A percentile compares a stretch with the other conserved stretches of the same genome.
phyloP scores from a whole-genome alignment of 345 rosid genomes.

The Diplotaxis tenuifolia region DNA sequence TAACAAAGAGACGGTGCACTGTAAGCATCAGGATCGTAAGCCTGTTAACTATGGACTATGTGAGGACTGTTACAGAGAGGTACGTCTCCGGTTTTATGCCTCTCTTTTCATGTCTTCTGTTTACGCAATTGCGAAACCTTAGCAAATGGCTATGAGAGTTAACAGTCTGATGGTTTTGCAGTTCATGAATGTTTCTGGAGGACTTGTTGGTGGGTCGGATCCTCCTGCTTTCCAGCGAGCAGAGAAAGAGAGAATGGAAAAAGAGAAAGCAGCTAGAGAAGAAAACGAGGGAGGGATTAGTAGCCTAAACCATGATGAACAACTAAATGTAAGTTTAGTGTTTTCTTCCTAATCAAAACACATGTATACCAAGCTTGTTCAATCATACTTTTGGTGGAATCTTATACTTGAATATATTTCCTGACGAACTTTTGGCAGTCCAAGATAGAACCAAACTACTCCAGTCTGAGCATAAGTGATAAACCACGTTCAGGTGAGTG shows the following conservation, averaged over 20 bases:
- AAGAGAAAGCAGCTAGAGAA: conserved; percentile 41
- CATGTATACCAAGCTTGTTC: background rate
- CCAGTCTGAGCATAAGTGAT: conserved; percentile 31
- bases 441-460: conserved; percentile 37
- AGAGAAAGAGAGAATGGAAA: conserved; percentile 61
- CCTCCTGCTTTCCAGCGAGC: conserved; percentile 93
- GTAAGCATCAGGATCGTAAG: conserved; percentile 57
- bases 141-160: conserved; percentile 14
- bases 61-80: conserved; percentile 61
- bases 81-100: conserved; percentile 33
- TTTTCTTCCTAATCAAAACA: background rate
- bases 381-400: background rate
- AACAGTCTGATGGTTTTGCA: conserved; percentile 34
- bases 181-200: conserved; percentile 65
- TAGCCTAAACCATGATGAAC: conserved; percentile 20
- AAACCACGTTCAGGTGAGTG: conserved; percentile 28
- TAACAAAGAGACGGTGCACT: conserved; percentile 45
- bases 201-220: conserved; percentile 83
- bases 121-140: background rate
- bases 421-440: conserved; percentile 31
- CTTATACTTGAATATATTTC: conserved; percentile 3
- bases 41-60: conserved; percentile 70
- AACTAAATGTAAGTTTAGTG: conserved; percentile 20
- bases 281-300: conserved; percentile 42
- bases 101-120: background rate